Base-by-base conservation (phyloP, 164 flowering plant genomes). In the Euptelea pleiosperma region DNA sequence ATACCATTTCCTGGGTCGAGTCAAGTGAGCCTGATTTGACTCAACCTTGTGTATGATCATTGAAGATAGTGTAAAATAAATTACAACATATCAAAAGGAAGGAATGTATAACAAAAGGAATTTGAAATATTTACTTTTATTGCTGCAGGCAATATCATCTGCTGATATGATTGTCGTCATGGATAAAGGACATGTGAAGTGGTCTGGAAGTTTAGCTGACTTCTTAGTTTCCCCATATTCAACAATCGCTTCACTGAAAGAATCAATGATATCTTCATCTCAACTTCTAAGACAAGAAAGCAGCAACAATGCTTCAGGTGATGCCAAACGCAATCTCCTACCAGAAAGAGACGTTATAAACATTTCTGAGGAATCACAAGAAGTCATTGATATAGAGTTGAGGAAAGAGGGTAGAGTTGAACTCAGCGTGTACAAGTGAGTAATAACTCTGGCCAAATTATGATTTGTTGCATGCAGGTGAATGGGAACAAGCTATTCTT, bases 321-420 rank as follows among this genome's bases (percentile, higher is more conserved):
- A 70, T 54, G 57, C n/a, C 26, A 37, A 61, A 41, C 46, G 68
- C 37, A 47, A 37, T 64, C 54, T 24, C 31, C 21, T 45, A 8
- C 52, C 3, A 9, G 82, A 73, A 52, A 53, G 52, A 16, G 74
- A 72, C 47, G 10, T 26, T 54, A 18, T 58, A n/a, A 14, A 31
- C 62, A 50, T 56, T 50, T 55, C 70, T 16, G 77, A 62, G 46
- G 82, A 65, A 62, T 70, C 72, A 44, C 69, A 70, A 33, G 80
- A 76, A 58, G 61, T 67, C 19, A 62, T 71, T 75, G 85, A 77
- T 66, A 75, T 36, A 49, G 98, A 92, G 73, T 41, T 52, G 39
- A 74, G 98, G 71, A 82, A 79, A 68, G 88, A 82, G 67, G 98
- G 98, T 55, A 84, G 56, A 65, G 96, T 92, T 68, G 96, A 92